Evolutionary conservation across 2,329 filamentous ascomycete species (phyloP).

Genomic region (Alternaria ventricosa): DNA sequence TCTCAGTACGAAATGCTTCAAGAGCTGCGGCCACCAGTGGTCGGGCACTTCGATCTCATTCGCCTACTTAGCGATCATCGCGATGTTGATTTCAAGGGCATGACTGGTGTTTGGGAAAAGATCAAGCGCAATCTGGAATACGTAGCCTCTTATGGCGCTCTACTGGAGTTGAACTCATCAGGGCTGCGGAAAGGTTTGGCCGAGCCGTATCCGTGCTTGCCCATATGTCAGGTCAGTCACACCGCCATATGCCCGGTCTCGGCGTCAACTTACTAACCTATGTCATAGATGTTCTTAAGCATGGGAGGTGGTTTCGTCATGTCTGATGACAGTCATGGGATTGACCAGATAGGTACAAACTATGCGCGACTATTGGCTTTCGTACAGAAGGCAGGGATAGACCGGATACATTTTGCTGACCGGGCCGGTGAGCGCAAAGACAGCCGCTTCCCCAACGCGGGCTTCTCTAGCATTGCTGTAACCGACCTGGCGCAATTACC

Average conservation of each 20-base stretch:
- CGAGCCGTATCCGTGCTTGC: constrained; percentile 84
- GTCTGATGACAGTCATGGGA: constrained; percentile 92
- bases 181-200: constrained; percentile 86
- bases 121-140: constrained; percentile 76
- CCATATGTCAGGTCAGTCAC: constrained; percentile 74
- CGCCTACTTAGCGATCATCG: constrained; percentile 77
- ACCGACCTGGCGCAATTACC: constrained; percentile 35
- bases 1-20: constrained; percentile 81
- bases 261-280: constrained; percentile 24
- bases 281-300: constrained; percentile 68
- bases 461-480: constrained; percentile 44
- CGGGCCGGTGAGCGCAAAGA: constrained; percentile 30
- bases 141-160: constrained; percentile 75
- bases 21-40: constrained; percentile 73
- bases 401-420: constrained; percentile 58
- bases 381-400: constrained; percentile 69
- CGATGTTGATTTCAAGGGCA: constrained; percentile 64
- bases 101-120: constrained; percentile 73
- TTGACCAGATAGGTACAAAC: constrained; percentile 86
- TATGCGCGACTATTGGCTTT: constrained; percentile 75
- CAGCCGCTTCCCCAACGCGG: constrained; percentile 43
- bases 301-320: constrained; percentile 84
- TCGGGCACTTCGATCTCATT: constrained; percentile 95
- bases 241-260: constrained; percentile 23
- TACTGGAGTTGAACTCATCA: constrained; percentile 89